These are phyloP conservation scores for Solanum pennellii DNA, from an alignment of 257 asterid genomes.

Conservation along the genomic window DNA sequence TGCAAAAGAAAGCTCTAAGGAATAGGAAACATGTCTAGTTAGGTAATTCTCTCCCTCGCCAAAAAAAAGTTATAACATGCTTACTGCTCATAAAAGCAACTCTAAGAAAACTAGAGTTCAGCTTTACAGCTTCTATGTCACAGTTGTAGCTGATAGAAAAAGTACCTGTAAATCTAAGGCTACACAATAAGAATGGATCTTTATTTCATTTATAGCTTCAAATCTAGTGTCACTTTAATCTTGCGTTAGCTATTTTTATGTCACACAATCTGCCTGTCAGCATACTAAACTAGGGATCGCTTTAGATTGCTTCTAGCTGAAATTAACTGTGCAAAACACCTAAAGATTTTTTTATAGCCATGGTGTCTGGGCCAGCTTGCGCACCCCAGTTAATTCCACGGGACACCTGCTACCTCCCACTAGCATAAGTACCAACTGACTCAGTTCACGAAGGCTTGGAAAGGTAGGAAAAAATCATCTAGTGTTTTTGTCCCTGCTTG, in stretches of 20 bases:
- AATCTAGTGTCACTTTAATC: neutral
- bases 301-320: neutral
- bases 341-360: neutral
- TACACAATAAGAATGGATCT: neutral
- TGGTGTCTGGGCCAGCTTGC: neutral
- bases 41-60: neutral
- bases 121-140: neutral
- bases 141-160: neutral
- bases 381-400: neutral
- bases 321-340: neutral
- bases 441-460: neutral
- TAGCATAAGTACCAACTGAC: neutral
- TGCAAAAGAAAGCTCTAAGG: neutral
- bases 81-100: neutral
- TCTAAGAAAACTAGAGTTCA: neutral
- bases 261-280: neutral
- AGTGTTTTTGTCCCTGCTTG: neutral
- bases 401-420: neutral
- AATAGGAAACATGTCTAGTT: neutral
- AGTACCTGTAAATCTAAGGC: neutral
- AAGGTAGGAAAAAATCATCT: neutral
- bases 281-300: neutral
- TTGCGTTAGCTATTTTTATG: neutral
- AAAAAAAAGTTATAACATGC: neutral
- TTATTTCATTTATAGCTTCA: neutral